phyloP scores from a whole-genome alignment of 2,329 filamentous ascomycete species.

The Didymella sp. region DNA sequence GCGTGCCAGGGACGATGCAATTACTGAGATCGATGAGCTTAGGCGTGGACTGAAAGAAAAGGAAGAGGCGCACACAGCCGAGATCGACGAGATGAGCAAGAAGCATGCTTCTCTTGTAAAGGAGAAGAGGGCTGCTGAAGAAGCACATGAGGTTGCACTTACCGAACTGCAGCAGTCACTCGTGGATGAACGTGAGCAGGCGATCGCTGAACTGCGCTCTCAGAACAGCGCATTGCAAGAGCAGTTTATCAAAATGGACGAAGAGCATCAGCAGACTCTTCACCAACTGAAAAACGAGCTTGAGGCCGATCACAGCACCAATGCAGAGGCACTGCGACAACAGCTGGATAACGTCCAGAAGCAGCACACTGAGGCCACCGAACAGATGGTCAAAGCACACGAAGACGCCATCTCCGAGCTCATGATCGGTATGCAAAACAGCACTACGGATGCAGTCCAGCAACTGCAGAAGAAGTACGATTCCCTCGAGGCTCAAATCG shows the following conservation, averaged over 20 bases:
- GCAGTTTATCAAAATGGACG: slow-evolving; percentile 33
- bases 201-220: slow-evolving; percentile 33
- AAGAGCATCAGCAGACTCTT: slow-evolving; percentile 44
- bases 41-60: slow-evolving; percentile 16
- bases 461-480: slow-evolving; percentile 46
- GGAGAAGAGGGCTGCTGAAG: slow-evolving; percentile 33
- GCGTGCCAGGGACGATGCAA: slow-evolving; percentile 13
- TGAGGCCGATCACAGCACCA: slow-evolving; percentile 38
- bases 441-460: slow-evolving; percentile 42
- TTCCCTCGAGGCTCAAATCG: slow-evolving; percentile 31
- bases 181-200: slow-evolving; percentile 36
- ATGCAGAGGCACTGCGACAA: slow-evolving; percentile 32
- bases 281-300: slow-evolving; percentile 40
- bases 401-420: slow-evolving; percentile 48
- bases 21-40: slow-evolving; percentile 12
- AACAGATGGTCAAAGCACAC: slow-evolving; percentile 44
- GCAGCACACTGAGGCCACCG: slow-evolving; percentile 35
- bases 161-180: slow-evolving; percentile 36
- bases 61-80: slow-evolving; percentile 9
- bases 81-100: slow-evolving; percentile 17
- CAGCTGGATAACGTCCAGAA: slow-evolving; percentile 39
- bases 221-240: slow-evolving; percentile 35
- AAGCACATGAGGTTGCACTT: slow-evolving; percentile 41
- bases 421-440: slow-evolving; percentile 45
- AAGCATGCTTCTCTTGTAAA: slow-evolving; percentile 25